phyloP scores from a whole-genome alignment of 129 eudicot species.

The Escallonia herrerae region DNA sequence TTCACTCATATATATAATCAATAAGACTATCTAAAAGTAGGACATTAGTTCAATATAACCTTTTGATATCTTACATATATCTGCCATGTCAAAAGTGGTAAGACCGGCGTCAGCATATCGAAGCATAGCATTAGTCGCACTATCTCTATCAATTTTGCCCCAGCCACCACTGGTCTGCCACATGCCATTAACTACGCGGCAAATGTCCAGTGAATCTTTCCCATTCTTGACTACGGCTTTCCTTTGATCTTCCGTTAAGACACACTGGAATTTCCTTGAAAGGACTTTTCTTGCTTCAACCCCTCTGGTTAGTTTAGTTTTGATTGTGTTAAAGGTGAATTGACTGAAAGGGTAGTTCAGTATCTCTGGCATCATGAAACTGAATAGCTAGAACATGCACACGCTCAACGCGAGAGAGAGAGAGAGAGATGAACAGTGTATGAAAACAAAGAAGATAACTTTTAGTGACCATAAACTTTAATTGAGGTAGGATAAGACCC shows the following conservation, averaged over 20 bases:
- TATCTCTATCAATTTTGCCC: constrained; percentile 57
- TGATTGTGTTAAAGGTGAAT: constrained; percentile 24
- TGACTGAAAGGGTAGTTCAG: constrained; percentile 28
- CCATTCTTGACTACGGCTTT: constrained; percentile 58
- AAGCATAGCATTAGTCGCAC: constrained; percentile 66
- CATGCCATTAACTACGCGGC: constrained; percentile 72
- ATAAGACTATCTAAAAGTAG: background rate
- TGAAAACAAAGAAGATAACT: no score
- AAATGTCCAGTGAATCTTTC: constrained; percentile 58
- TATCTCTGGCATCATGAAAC: constrained; percentile 29
- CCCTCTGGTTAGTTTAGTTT: constrained; percentile 10
- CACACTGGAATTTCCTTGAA: constrained; percentile 28
- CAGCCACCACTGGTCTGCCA: constrained; percentile 90
- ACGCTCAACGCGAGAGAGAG: background rate
- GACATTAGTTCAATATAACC: background rate
- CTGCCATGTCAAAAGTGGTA: constrained; percentile 69
- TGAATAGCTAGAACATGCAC: background rate
- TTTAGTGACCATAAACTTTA: background rate
- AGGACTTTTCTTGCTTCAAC: constrained; percentile 10
- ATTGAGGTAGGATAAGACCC: background rate
- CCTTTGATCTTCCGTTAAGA: constrained; percentile 37
- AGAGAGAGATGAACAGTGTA: background rate
- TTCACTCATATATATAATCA: background rate
- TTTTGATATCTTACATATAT: constrained; percentile 50
- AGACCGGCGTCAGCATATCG: constrained; percentile 68